Evolutionary conservation across 164 flowering plant species (phyloP), one percentile per base, ranked within the genome.

Genomic region (Umbellularia californica): DNA sequence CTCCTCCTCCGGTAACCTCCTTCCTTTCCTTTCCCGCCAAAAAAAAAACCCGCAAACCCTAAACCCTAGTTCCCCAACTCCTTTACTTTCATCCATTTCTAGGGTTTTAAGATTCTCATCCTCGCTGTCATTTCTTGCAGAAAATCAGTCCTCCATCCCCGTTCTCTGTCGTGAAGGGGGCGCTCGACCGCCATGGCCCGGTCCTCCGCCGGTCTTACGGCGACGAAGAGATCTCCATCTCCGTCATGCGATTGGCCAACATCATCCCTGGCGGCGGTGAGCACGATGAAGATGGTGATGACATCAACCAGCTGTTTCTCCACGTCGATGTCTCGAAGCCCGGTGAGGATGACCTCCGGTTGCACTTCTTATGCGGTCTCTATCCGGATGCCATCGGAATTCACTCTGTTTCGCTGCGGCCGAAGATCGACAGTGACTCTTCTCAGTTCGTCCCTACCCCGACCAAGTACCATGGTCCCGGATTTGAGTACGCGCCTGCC

Each of bases 381-480:
- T 92, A 92, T 79, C 93, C 95, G 0, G 97, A 92, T 72, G 97
- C 97, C 3, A 58, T 94, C 65, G 97, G 98, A 27, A 91, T 94
- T 76, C 97, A 92, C 75, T 87, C 97, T 14, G 90, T 92, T 71
- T 83, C 93, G 0, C 47, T 94, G 87, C 78, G 88, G 75, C 87
- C 91, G 2, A 85, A 82, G 77, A 35, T 55, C 14, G 82, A 85
- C 35, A 19, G 35, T 4, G 35, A 47, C 58, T 22, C 76, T 23
- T 50, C 77, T 0, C 87, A 84, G 20, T 78, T 77, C 67, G 65
- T 81, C n/a, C 79, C 64, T 17, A 75, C 10, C 70, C 83, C 92
- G 0, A 60, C 85, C 67, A 77, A 80, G 33, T 94, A 92, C 75
- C 79, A 50, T 74, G 97, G 95, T 60, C 97, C 91, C n/a, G 50